Evolutionary conservation across 257 asterid genomes (phyloP).

Genomic region (Nicotiana knightiana): DNA sequence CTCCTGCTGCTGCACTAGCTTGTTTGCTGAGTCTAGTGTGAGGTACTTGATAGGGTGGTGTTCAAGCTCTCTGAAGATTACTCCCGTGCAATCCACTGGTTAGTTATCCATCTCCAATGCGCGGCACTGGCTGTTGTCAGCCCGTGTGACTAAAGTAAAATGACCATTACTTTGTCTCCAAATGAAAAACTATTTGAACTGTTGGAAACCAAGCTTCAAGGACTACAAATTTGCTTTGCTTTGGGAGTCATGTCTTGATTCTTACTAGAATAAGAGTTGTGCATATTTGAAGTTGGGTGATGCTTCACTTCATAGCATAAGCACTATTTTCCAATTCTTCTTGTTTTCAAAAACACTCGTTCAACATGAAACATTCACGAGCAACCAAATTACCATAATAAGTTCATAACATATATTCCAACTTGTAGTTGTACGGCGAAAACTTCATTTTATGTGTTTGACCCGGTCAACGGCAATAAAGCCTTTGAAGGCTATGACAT

Average conservation of each 20-base stretch:
- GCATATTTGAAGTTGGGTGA: neutral
- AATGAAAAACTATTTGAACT: neutral
- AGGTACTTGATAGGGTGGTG: neutral
- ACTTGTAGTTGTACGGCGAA: too few relatives aligned
- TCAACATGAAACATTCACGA: neutral
- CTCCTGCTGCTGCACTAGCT: neutral
- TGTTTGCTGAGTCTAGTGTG: neutral
- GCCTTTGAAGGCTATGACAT: too few relatives aligned
- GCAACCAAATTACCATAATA: neutral
- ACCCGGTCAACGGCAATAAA: too few relatives aligned
- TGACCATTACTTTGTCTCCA: neutral
- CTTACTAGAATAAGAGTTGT: neutral
- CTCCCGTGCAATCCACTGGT: neutral
- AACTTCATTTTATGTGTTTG: too few relatives aligned
- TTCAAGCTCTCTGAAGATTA: neutral
- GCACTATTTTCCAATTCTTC: neutral
- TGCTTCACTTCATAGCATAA: neutral
- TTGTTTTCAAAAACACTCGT: neutral
- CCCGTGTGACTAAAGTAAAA: neutral
- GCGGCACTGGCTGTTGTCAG: neutral
- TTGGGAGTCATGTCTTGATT: neutral
- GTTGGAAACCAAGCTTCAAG: neutral
- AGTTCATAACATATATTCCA: neutral
- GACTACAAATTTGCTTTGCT: neutral
- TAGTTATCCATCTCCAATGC: neutral